Base-by-base conservation (phyloP, 768 basidiomycete species). In the Lactifluus subvellereus region DNA sequence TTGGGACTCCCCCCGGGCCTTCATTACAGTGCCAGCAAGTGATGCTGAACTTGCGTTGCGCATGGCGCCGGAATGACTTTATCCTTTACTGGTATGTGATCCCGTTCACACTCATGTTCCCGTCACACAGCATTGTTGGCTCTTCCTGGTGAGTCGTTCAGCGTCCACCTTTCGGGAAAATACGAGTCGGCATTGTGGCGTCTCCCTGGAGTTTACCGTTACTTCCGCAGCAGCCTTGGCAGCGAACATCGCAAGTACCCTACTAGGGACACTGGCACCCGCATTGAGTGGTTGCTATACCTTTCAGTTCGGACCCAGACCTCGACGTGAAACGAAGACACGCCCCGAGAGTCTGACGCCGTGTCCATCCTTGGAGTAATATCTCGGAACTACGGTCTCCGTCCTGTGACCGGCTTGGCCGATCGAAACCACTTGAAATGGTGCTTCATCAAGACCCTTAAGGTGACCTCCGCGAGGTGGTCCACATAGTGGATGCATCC, bases 181-280 rank as follows among this genome's bases (percentile, higher is more conserved):
- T 58, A 20, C 43, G 43, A 20, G 43, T 58, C 50, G 50, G 61
- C 42, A 38, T 62, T 47, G 43, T 47, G 56, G 61, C 50, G 50
- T 20, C 6, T 18, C 18, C 11, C 33, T 45, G 11, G 33, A 11
- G 27, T 45, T 52, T n/a, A 45, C 33, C n/a, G 27, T 62, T 27
- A 37, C 40, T 62, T 43, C 20, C 38, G 43, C 33, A 35, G 38
- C 49, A 33, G 4, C 50, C n/a, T 16, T 16, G 49, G 35, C n/a
- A 52, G 11, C 32, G 56, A 32, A 9, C 42, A 38, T 61, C 30
- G 10, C 32, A 38, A 50, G 38, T 20, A 43, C 22, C 13, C 11
- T 48, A 20, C 38, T 27, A n/a, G n/a, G 37, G 38, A 20, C n/a
- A 32, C 16, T 18, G 33, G 10, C 33, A 16, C 33, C 13, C 32